Conservation (phyloP, 1,139 yeast genomes). For the Debaryomyces coudertii region DNA sequence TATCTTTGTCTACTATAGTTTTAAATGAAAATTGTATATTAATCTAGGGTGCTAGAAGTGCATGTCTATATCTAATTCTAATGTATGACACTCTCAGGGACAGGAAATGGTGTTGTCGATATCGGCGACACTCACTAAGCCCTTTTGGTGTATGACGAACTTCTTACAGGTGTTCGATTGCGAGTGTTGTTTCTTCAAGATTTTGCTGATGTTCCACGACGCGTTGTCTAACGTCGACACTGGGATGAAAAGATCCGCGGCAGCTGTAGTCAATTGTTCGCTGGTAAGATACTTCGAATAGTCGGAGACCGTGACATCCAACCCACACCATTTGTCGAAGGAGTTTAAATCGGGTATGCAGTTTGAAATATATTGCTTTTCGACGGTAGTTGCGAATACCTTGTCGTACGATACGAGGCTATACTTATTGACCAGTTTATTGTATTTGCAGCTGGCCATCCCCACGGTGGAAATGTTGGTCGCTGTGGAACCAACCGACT, state of each 20-base stretch:
- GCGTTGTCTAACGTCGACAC: neutral
- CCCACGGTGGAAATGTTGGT: constrained; percentile 2
- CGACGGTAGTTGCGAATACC: constrained; percentile 28
- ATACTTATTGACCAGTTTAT: constrained; percentile 20
- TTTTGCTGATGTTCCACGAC: neutral
- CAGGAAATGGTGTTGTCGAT: neutral
- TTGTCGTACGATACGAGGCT: constrained; percentile 30
- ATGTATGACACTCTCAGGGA: neutral
- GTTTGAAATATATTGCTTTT: constrained; percentile 41
- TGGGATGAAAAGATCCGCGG: constrained; percentile 5
- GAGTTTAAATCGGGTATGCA: constrained; percentile 46
- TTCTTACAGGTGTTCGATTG: constrained; percentile 23
- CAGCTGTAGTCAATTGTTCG: constrained; percentile 8
- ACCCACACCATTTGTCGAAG: constrained; percentile 44
- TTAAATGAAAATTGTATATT: too few species aligned
- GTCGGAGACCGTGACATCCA: constrained; percentile 35
- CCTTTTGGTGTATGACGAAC: constrained; percentile 37
- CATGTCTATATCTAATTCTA: neutral
- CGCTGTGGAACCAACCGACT: constrained; percentile 14
- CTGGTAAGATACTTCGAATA: constrained; percentile 12
- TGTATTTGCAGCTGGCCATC: constrained; percentile 3
- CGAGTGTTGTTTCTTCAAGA: constrained; percentile 1
- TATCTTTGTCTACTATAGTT: too few species aligned
- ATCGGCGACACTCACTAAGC: constrained; percentile 33
- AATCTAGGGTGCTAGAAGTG: too few species aligned